Percentiles rank a stretch among this genome's conserved stretches.
These are phyloP conservation scores for Neurospora sp. DNA, from an alignment of 495 filamentous ascomycete genomes.

Conservation along the genomic window DNA sequence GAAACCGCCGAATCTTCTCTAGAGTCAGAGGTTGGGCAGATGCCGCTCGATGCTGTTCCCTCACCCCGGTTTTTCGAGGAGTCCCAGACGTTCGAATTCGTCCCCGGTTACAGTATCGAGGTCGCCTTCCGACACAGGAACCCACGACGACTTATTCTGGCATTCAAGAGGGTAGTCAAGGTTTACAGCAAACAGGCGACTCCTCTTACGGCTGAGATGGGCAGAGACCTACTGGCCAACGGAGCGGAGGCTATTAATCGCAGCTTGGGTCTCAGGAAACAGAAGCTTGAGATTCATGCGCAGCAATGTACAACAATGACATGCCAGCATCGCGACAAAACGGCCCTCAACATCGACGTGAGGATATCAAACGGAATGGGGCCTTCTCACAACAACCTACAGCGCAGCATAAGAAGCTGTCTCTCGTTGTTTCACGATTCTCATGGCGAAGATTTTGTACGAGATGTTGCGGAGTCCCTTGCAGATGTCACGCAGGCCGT, in stretches of 20 bases:
- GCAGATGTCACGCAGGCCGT: conserved; percentile 15
- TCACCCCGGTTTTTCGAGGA: conserved; percentile 31
- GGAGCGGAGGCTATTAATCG: conserved; percentile 26
- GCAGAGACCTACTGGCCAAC: conserved; percentile 31
- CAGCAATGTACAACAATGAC: conserved; percentile 13
- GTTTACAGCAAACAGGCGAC: conserved; percentile 30
- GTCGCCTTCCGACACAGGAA: conserved; percentile 30
- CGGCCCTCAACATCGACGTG: conserved; percentile 28
- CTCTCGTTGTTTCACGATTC: conserved; percentile 29
- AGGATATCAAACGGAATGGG: conserved; percentile 34
- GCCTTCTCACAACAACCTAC: conserved; percentile 23
- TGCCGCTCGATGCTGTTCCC: conserved; percentile 30
- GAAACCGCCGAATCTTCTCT: conserved; percentile 20
- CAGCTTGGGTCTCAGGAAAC: conserved; percentile 25
- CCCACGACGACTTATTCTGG: conserved; percentile 17
- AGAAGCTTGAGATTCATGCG: conserved; percentile 21
- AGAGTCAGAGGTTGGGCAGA: conserved; percentile 22
- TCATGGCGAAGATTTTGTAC: conserved; percentile 26
- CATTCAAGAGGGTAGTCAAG: conserved; percentile 21
- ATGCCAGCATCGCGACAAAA: conserved; percentile 24
- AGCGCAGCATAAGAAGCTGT: conserved; percentile 27
- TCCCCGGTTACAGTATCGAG: conserved; percentile 34
- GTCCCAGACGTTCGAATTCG: conserved; percentile 30
- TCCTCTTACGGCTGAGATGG: conserved; percentile 29
- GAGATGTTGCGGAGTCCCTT: conserved; percentile 20